Base-by-base conservation (phyloP, 805 yeast genomes). In the Cyberlindnera suaveolens region DNA sequence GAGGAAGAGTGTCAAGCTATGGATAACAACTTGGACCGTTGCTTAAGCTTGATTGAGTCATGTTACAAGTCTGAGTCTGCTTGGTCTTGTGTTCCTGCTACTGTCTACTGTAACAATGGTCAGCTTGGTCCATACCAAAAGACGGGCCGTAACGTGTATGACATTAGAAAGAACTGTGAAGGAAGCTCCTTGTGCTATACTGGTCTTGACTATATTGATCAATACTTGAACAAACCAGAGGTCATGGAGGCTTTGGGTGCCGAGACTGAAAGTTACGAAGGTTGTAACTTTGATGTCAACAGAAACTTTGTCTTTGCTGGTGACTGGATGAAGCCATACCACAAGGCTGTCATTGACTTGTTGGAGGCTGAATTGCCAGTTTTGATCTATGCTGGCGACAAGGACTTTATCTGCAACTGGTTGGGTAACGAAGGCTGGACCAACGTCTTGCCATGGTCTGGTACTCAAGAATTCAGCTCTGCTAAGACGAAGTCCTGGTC, bases 391-490 rank as follows among this genome's bases (percentile, higher is more conserved):
- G 96, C 96, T 14, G 98, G 98, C 60, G 96, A 90, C 68, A 87
- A 88, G 68, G 98, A 90, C 66, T 90, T 82, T 66, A 90, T 90
- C 61, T 90, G 97, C 70, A 90, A 91, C 71, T 90, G 96, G 96
- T 75, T 91, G 58, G 98, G 97, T 51, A 89, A 89, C 64, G 77
- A 80, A 58, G 93, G 84, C 14, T 86, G 96, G 95, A 72, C 91
- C 31, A 72, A 85, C 59, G 76, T 68, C 38, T 72, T 88, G 42
- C 85, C 84, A 57, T 85, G 87, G 85, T 63, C 72, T 23, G 76
- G 77, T 33, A 65, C 71, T 35, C 74, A 73, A 30, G 75, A 71
- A 44, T 85, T 79, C 61, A 69, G 68, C 52, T 56, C 64, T 29
- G 72, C 68, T 26, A 65, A 65, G 58, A 60, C 62, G 32, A 67